phyloP scores from a whole-genome alignment of 2,329 filamentous ascomycete genomes.

The Hypoxylon sp. region DNA sequence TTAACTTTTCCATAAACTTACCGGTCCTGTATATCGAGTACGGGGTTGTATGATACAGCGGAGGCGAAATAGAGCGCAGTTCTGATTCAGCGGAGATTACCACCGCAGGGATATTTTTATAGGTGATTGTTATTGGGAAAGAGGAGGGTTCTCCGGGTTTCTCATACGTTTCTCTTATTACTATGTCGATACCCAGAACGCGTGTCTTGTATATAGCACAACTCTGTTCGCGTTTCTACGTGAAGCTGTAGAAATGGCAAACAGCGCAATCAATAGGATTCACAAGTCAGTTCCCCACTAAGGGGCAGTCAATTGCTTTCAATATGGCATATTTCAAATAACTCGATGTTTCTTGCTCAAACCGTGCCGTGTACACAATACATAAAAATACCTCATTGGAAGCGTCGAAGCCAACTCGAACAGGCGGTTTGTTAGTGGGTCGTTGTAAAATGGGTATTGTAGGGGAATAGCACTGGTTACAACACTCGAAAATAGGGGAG shows the following conservation, averaged over 20 bases:
- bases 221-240: background rate
- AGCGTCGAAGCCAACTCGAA: background rate
- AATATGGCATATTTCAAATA: background rate
- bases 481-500: background rate
- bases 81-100: conserved; percentile 8
- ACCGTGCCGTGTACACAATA: background rate
- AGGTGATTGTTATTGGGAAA: conserved; percentile 3
- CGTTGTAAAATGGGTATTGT: background rate
- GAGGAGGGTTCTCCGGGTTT: conserved; percentile 9
- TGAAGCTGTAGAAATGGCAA: conserved; percentile 19
- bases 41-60: conserved; percentile 22
- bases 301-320: background rate
- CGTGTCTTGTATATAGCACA: conserved; percentile 13
- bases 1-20: conserved; percentile 4
- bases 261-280: conserved; percentile 1
- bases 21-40: conserved; percentile 16
- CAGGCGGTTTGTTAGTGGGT: background rate
- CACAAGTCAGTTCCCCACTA: conserved; percentile 1
- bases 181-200: conserved; percentile 20
- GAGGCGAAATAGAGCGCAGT: conserved; percentile 14
- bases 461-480: background rate
- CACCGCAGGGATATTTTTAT: background rate
- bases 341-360: background rate
- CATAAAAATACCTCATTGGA: background rate
- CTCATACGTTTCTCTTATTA: conserved; percentile 1